These are phyloP conservation scores for Multifurca ochricompacta DNA, from an alignment of 768 basidiomycete species.

Conservation along the genomic window DNA sequence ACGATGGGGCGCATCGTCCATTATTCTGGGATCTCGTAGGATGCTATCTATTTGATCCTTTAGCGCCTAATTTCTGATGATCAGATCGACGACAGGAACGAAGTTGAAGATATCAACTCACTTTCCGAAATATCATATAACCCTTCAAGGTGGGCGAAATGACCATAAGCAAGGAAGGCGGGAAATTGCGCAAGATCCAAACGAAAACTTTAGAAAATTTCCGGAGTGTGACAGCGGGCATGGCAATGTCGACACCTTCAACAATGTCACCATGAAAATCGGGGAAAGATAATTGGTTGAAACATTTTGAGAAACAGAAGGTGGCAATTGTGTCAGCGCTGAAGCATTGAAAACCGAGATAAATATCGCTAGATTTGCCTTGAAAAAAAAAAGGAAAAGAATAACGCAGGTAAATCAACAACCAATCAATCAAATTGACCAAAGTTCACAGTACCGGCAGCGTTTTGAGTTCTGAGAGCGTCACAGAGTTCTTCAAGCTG, in stretches of 20 bases:
- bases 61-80: not conserved
- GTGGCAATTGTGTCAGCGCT: conserved; percentile 38
- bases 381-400: too few species aligned
- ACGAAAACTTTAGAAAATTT: conserved; percentile 3
- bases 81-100: not conserved
- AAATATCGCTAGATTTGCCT: conserved; percentile 29
- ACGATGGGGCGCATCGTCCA: conserved; percentile 12
- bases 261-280: conserved; percentile 33
- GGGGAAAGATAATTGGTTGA: conserved; percentile 28
- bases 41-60: not conserved
- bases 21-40: not conserved
- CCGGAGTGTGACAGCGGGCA: conserved; percentile 23
- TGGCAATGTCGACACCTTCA: conserved; percentile 26
- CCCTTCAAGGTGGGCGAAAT: not conserved
- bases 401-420: too few species aligned
- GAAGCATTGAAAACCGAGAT: conserved; percentile 35
- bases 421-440: too few species aligned
- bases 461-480: conserved; percentile 5
- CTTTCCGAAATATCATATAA: not conserved
- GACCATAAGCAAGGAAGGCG: not conserved
- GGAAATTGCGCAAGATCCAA: not conserved
- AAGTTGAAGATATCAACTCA: not conserved
- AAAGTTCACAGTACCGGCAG: too few species aligned
- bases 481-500: conserved; percentile 30
- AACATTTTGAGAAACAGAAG: conserved; percentile 33